Percentiles rank a stretch among this genome's conserved stretches.
Evolutionary conservation across 495 filamentous ascomycete species (phyloP).

Genomic region (Cercophora newfieldiana): DNA sequence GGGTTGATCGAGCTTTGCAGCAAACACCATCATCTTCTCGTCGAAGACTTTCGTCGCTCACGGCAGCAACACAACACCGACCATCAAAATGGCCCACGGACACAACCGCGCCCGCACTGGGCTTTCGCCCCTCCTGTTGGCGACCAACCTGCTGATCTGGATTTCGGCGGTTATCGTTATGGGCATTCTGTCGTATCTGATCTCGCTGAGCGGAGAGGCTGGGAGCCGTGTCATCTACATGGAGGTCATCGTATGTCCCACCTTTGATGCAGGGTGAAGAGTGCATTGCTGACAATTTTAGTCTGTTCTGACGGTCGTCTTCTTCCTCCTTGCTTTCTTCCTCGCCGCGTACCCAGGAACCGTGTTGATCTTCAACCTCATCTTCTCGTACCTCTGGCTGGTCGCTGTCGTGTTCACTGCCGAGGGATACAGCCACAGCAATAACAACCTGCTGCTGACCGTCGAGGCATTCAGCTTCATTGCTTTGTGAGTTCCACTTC

Average conservation of each 20-base stretch:
- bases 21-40: no score
- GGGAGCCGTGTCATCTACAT: conserved; percentile 54
- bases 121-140: conserved; percentile 30
- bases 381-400: conserved; percentile 67
- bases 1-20: no score
- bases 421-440: conserved; percentile 50
- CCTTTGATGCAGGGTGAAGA: not conserved
- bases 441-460: conserved; percentile 47
- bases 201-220: conserved; percentile 38
- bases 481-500: conserved; percentile 56
- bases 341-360: conserved; percentile 51
- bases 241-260: conserved; percentile 55
- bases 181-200: conserved; percentile 58
- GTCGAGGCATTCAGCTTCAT: conserved; percentile 63
- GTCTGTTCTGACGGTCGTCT: conserved; percentile 56
- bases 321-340: conserved; percentile 59
- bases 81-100: conserved; percentile 7
- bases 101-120: conserved; percentile 7
- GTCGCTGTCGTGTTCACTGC: conserved; percentile 61
- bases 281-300: conserved; percentile 25
- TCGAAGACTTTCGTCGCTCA: not conserved
- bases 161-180: conserved; percentile 60
- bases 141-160: conserved; percentile 47
- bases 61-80: not conserved
- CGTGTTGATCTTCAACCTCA: conserved; percentile 55